A percentile compares a stretch with the other conserved stretches of the same genome.
phyloP scores from a whole-genome alignment of 306 rosid species.

The Mimosa bimucronata region DNA sequence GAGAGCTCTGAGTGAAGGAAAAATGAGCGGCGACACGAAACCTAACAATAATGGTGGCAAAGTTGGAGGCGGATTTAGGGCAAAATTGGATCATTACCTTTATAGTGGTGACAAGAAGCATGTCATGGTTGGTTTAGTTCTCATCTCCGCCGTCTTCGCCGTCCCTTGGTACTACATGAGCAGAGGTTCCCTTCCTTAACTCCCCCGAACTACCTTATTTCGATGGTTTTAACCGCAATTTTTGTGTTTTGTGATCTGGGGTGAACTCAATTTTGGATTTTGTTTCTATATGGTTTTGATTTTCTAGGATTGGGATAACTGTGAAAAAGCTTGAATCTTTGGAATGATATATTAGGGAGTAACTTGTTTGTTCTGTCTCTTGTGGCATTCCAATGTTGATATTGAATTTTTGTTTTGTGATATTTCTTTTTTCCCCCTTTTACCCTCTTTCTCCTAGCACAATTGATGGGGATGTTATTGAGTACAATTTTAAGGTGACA shows the following conservation, averaged over 20 bases:
- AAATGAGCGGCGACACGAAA: constrained; percentile 67
- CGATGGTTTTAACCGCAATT: not conserved
- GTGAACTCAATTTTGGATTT: not conserved
- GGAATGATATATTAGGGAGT: not conserved
- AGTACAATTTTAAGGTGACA: not conserved
- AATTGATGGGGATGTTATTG: constrained; percentile 4
- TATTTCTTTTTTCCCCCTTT: not conserved
- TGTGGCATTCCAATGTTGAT: not conserved
- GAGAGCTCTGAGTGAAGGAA: not conserved
- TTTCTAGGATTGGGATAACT: not conserved
- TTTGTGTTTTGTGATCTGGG: not conserved
- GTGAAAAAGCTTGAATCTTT: not conserved
- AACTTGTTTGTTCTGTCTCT: not conserved
- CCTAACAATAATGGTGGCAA: constrained; percentile 24
- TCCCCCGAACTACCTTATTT: not conserved
- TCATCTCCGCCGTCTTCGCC: constrained; percentile 61
- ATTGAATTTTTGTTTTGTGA: not conserved
- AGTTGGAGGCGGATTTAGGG: constrained; percentile 55
- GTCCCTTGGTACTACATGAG: constrained; percentile 78
- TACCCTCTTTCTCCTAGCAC: not conserved
- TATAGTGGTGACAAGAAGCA: constrained; percentile 93
- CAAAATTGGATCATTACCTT: constrained; percentile 62
- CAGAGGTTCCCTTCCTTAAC: constrained; percentile 48
- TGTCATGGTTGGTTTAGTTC: constrained; percentile 71
- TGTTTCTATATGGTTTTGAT: not conserved